Base-by-base conservation (phyloP, 164 flowering plant species). In the Pachysandra terminalis region DNA sequence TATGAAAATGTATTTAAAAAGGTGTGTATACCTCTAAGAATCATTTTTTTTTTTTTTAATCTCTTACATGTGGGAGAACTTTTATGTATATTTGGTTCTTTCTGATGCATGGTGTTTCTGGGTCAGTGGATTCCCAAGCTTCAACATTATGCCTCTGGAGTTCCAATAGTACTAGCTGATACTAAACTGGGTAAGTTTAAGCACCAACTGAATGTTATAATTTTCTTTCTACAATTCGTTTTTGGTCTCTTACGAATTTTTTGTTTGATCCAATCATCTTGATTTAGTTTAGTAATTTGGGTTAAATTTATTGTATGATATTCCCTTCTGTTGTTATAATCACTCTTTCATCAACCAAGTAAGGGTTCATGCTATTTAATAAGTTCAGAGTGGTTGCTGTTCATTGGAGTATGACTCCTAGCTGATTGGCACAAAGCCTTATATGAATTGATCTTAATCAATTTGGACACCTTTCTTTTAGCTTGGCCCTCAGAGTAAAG, bases 121-220 rank as follows among this genome's bases (percentile, higher is more conserved):
- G 7, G 12, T 74, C 97, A 95, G 99, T 95, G 99, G 99, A 83
- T 95, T 71, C 97, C 95, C 19, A 98, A 95, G 71, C 97, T 95
- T 78, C 97, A 92, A 77, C 97, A 90, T 74, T 88, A 59, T 75
- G 91, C 98, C 24, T 95, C 98, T 16, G 96, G 97, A 64, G 79
- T 90, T 25, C 99, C 99, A 0, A 73, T 95, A 0, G 97, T 95
- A 23, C 79, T 95, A 40, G 98, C 78, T 68, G 99, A 98, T 67
- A 92, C 99, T 70, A 95, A 95, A 81, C 69, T 88, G 74, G 99
- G 99, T 95, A 69, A 81, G 89, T 66, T 22, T 60, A 53, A 61
- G 25, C 61, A 24, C 37, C 35, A 27, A 21, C 10, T 40, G 16
- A 24, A 56, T 24, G 28, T 58, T 32, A 9, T 27, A 19, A 15